Evolutionary conservation across 1,284 basidiomycete species (phyloP).

Genomic region (Austroboletus sp.): DNA sequence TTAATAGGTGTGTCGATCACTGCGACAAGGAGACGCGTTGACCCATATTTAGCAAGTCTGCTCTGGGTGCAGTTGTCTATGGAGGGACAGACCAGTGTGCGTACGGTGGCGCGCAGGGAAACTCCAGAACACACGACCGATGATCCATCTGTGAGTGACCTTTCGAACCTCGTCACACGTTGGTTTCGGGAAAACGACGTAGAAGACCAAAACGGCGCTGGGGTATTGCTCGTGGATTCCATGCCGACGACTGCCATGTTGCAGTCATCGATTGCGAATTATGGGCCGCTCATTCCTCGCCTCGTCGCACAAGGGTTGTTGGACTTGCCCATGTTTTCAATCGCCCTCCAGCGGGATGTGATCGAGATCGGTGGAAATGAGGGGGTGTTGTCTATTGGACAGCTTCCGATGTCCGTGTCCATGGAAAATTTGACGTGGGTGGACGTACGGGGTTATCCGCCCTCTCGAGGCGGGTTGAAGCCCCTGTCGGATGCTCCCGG

Average conservation of each 20-base stretch:
- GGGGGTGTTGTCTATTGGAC: constrained; percentile 48
- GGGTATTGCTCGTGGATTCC: constrained; percentile 6
- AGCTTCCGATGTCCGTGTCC: constrained; percentile 40
- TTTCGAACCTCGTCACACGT: constrained; percentile 12
- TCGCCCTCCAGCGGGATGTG: constrained; percentile 46
- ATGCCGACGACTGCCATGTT: constrained; percentile 15
- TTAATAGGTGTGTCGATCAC: constrained; percentile 39
- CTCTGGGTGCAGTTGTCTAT: constrained; percentile 31
- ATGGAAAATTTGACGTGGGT: constrained; percentile 47
- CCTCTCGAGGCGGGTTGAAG: constrained; percentile 38
- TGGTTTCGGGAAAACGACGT: constrained; percentile 16
- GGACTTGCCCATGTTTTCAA: constrained; percentile 37
- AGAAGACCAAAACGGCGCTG: neutral
- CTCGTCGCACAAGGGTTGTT: constrained; percentile 32
- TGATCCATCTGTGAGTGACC: constrained; percentile 5
- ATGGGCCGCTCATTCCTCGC: constrained; percentile 37
- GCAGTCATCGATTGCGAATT: constrained; percentile 19
- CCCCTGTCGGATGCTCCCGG: constrained; percentile 40
- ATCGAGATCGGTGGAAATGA: constrained; percentile 47
- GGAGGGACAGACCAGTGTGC: constrained; percentile 8
- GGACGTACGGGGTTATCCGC: constrained; percentile 41
- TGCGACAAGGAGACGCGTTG: neutral
- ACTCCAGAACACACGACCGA: neutral
- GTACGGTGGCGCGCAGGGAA: constrained; percentile 1
- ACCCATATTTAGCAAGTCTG: constrained; percentile 18